Percentiles rank a stretch among this genome's conserved stretches.
These are phyloP conservation scores for Tremella yokohamensis DNA, from an alignment of 768 basidiomycete species.

Conservation along the genomic window DNA sequence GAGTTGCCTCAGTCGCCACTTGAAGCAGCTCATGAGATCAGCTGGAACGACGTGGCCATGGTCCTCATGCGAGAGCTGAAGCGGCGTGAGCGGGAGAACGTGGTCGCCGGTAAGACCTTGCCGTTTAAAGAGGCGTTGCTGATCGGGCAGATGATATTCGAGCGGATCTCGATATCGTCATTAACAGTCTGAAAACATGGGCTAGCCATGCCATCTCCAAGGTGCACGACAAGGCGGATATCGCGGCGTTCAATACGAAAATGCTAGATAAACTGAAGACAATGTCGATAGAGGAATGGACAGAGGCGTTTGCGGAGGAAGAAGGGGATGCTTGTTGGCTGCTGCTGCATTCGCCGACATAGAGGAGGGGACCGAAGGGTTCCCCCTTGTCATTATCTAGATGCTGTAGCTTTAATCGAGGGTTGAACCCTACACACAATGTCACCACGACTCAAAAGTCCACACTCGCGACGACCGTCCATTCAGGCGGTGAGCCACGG, in stretches of 20 bases:
- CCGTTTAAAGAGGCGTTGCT: neutral
- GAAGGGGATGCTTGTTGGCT: too few species aligned
- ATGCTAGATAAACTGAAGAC: slow-evolving; percentile 13
- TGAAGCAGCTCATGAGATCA: neutral
- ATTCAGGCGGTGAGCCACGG: too few species aligned
- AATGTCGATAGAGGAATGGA: slow-evolving; percentile 13
- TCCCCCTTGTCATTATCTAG: too few species aligned
- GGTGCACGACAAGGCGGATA: slow-evolving; percentile 13
- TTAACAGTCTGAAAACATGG: slow-evolving; percentile 10
- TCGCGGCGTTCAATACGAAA: slow-evolving; percentile 16
- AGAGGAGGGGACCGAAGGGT: too few species aligned
- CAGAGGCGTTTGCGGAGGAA: slow-evolving; percentile 10
- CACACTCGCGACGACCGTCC: too few species aligned
- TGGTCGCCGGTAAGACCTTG: neutral
- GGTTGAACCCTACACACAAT: too few species aligned
- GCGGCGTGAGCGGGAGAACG: neutral
- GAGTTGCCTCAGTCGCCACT: neutral
- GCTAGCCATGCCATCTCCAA: slow-evolving; percentile 8
- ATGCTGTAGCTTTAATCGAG: too few species aligned
- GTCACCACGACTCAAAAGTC: too few species aligned
- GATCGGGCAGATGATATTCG: slow-evolving; percentile 10
- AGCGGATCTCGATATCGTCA: slow-evolving; percentile 14
- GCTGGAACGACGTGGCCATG: slow-evolving; percentile 23
- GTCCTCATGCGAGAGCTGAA: slow-evolving; percentile 18
- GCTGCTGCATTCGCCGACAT: too few species aligned